Conservation (phyloP, 148 eudicot species). For the Fagopyrum esculentum region DNA sequence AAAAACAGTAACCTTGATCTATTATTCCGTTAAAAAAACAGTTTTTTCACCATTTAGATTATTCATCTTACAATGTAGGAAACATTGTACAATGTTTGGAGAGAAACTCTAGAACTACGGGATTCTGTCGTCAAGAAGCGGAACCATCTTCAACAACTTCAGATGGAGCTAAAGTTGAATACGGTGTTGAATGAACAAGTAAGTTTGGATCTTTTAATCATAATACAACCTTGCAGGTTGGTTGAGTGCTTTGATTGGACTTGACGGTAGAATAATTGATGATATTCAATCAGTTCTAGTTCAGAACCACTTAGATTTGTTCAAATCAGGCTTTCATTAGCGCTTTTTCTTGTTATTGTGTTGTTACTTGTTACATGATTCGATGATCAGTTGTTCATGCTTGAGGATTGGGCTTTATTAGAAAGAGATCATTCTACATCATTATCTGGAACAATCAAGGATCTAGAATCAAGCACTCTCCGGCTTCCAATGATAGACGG, state of each 20-base stretch:
- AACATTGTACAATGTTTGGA: constrained; percentile 58
- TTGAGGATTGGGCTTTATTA: constrained; percentile 61
- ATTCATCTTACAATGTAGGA: constrained; percentile 37
- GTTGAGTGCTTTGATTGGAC: too few species aligned
- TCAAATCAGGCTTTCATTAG: too few species aligned
- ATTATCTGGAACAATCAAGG: constrained; percentile 49
- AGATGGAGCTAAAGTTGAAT: constrained; percentile 50
- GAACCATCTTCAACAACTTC: constrained; percentile 48
- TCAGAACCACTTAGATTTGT: too few species aligned
- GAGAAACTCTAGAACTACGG: constrained; percentile 52
- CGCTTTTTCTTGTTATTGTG: too few species aligned
- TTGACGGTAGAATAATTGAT: too few species aligned
- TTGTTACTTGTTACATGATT: too few species aligned
- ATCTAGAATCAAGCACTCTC: constrained; percentile 74
- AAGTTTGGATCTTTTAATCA: constrained; percentile 12
- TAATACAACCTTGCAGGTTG: not conserved
- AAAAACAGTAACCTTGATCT: not conserved
- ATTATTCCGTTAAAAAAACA: not conserved
- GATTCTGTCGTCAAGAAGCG: constrained; percentile 50
- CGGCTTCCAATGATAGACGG: constrained; percentile 77
- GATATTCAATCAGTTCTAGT: too few species aligned
- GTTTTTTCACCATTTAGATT: not conserved
- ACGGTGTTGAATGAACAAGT: constrained; percentile 55
- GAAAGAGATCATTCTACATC: constrained; percentile 57
- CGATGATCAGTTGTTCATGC: constrained; percentile 44